Conservation (phyloP, 2,329 filamentous ascomycete genomes). For the Fusarium chlamydosporum region DNA sequence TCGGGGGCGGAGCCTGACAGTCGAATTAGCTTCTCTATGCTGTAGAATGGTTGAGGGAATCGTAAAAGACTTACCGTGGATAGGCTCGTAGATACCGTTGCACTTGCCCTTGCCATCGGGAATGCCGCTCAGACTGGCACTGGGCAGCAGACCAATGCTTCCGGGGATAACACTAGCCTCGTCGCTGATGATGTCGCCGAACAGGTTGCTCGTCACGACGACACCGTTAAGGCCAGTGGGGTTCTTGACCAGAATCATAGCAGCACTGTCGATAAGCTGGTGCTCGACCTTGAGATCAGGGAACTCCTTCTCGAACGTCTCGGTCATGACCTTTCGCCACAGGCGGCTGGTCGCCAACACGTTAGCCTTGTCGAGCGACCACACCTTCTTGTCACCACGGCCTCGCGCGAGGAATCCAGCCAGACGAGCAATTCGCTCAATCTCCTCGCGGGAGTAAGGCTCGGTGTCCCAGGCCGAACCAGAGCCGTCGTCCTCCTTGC, state of each 20-base stretch:
- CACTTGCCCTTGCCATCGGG: slow-evolving; percentile 87
- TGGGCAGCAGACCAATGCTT: slow-evolving; percentile 88
- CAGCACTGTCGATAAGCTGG: slow-evolving; percentile 95
- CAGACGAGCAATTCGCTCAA: slow-evolving; percentile 88
- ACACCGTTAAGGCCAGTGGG: slow-evolving; percentile 89
- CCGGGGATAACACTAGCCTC: slow-evolving; percentile 96
- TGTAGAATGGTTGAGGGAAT: background rate
- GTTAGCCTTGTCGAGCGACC: slow-evolving; percentile 95
- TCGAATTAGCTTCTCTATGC: slow-evolving; percentile 5
- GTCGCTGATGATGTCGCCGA: slow-evolving; percentile 96
- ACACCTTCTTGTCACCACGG: slow-evolving; percentile 77
- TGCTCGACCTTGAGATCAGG: slow-evolving; percentile 86
- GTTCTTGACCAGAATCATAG: slow-evolving; percentile 98
- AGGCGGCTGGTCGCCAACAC: slow-evolving; percentile 90
- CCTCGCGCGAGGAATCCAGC: slow-evolving; percentile 85
- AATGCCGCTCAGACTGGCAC: slow-evolving; percentile 86
- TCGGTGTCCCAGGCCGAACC: slow-evolving; percentile 86
- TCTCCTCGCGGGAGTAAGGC: slow-evolving; percentile 85
- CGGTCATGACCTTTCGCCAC: slow-evolving; percentile 88
- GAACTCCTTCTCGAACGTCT: slow-evolving; percentile 90
- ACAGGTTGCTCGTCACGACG: slow-evolving; percentile 92
- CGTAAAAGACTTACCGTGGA: slow-evolving; percentile 76
- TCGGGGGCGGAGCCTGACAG: slow-evolving; percentile 58
- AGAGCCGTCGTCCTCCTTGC: slow-evolving; percentile 77
- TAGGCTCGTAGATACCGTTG: slow-evolving; percentile 97